These are phyloP conservation scores for Tubosaeta sp. DNA, from an alignment of 768 basidiomycete genomes.

Conservation along the genomic window DNA sequence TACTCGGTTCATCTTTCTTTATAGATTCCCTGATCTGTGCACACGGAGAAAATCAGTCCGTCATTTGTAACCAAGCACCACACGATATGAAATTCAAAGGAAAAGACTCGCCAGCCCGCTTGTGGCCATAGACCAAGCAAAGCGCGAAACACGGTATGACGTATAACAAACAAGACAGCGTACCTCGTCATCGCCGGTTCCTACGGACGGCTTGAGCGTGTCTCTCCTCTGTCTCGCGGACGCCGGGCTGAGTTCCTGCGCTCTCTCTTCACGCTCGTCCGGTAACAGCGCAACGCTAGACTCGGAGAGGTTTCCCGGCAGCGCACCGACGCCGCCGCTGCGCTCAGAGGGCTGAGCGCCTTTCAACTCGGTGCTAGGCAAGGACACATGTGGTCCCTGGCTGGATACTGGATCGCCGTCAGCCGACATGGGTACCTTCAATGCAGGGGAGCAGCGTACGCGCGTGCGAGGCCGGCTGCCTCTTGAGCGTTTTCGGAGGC, in stretches of 20 bases:
- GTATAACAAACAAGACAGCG: background rate
- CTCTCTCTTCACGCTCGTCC: constrained; percentile 35
- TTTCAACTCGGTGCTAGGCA: constrained; percentile 34
- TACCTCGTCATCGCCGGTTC: constrained; percentile 10
- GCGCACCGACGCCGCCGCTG: constrained; percentile 42
- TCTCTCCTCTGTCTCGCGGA: constrained; percentile 16
- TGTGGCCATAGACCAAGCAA: too few species aligned
- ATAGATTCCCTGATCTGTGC: constrained; percentile 3
- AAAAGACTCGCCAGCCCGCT: too few species aligned
- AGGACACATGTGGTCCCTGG: constrained; percentile 13
- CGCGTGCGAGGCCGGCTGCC: constrained; percentile 1
- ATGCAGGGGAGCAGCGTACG: constrained; percentile 6
- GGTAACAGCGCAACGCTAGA: constrained; percentile 46
- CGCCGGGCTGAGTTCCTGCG: background rate
- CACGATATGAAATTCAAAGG: background rate
- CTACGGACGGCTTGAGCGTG: constrained; percentile 7
- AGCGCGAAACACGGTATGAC: background rate
- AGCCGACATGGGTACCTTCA: background rate
- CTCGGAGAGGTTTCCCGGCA: constrained; percentile 45
- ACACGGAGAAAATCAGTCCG: constrained; percentile 4
- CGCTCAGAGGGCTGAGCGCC: constrained; percentile 32
- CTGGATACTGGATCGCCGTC: constrained; percentile 8
- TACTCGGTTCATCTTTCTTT: background rate
- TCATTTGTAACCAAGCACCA: background rate
- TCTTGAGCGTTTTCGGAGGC: background rate